phyloP scores from a whole-genome alignment of 2,329 filamentous ascomycete species.

The Curvularia sp. region DNA sequence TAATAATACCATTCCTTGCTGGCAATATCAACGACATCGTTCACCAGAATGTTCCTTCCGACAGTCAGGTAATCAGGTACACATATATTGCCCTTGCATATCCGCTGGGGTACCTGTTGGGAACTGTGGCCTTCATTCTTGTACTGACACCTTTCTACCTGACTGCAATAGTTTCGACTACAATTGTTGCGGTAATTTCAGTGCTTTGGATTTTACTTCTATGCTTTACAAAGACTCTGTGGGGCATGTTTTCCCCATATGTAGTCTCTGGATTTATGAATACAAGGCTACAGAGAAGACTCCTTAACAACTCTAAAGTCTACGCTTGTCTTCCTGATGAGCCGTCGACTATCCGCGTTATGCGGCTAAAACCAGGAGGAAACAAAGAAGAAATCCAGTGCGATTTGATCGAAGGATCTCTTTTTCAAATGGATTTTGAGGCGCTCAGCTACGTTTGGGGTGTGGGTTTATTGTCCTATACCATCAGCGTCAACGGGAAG shows the following conservation, averaged over 20 bases:
- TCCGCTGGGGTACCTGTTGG: neutral
- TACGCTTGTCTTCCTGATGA: neutral
- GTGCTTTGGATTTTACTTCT: neutral
- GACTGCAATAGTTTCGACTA: neutral
- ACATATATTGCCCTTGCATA: neutral
- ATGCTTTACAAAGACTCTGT: neutral
- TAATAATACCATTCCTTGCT: neutral
- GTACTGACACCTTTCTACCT: neutral
- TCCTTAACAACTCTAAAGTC: constrained; percentile 5
- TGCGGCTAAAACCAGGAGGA: constrained; percentile 2
- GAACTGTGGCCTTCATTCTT: neutral
- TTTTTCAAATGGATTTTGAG: constrained; percentile 10
- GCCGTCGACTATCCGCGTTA: neutral
- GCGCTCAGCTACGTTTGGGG: constrained; percentile 22
- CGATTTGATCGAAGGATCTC: constrained; percentile 3
- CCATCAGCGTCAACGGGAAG: constrained; percentile 5
- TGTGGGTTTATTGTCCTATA: neutral
- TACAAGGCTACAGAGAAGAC: neutral
- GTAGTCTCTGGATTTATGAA: constrained; percentile 10
- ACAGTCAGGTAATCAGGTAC: neutral
- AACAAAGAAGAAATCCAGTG: constrained; percentile 4
- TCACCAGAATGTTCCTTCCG: neutral
- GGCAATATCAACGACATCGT: neutral
- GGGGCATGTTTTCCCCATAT: constrained; percentile 5
- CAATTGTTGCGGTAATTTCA: neutral